These are phyloP conservation scores for Sphagnum contortum DNA, from an alignment of 225 moss, liverwort and hornwort species.

Conservation along the genomic window DNA sequence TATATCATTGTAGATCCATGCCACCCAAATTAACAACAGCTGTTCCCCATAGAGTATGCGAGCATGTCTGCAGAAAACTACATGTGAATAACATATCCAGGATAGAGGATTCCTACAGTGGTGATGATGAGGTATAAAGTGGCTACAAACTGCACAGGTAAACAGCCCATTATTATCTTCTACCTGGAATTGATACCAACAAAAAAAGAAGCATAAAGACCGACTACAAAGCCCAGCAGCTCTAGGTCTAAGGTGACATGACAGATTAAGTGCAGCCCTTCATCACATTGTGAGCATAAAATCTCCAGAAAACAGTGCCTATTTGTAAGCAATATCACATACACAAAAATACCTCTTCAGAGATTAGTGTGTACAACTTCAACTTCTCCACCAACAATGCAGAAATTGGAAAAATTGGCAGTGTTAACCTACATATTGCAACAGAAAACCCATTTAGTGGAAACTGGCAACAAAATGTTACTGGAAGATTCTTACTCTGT, in stretches of 20 bases:
- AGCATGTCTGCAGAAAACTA: conserved; percentile 3
- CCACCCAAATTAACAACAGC: too few species aligned
- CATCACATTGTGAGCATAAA: too few species aligned
- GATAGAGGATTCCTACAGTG: conserved; percentile 60
- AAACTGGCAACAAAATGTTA: background rate
- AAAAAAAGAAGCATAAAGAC: background rate
- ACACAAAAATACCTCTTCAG: conserved; percentile 46
- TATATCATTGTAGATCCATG: too few species aligned
- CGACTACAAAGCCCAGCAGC: too few species aligned
- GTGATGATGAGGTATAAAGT: conserved; percentile 57
- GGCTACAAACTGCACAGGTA: conserved; percentile 36
- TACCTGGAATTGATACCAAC: background rate
- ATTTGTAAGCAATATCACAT: too few species aligned
- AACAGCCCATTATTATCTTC: background rate
- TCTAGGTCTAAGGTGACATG: too few species aligned
- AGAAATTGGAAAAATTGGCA: conserved; percentile 63
- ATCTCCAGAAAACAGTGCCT: too few species aligned
- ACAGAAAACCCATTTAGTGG: conserved; percentile 2
- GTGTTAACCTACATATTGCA: conserved; percentile 53
- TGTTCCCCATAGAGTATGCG: background rate
- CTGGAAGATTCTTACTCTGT: background rate
- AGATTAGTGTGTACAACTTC: conserved; percentile 27
- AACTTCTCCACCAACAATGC: conserved; percentile 70
- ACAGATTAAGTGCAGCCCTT: too few species aligned
- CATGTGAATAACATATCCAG: conserved; percentile 86